phyloP scores from a whole-genome alignment of 805 yeast genomes.

The Yarrowia alimentaria region DNA sequence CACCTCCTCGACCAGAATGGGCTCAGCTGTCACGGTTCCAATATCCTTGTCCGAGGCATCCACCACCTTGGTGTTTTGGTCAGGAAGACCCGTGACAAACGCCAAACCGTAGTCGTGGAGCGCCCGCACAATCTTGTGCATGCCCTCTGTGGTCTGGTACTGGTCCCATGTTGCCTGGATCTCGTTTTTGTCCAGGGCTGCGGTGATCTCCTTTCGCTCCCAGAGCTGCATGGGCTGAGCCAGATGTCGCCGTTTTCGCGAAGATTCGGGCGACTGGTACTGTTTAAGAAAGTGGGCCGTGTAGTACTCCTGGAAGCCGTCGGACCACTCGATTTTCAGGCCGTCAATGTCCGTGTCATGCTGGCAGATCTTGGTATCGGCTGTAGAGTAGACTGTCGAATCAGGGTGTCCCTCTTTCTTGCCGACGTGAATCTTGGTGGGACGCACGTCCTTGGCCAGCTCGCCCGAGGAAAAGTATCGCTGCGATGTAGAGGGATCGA shows the following conservation, averaged over 20 bases:
- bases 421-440: constrained; percentile 17
- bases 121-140: constrained; percentile 45
- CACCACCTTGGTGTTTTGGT: constrained; percentile 34
- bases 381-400: constrained; percentile 1
- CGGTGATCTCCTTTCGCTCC: constrained; percentile 30
- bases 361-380: constrained; percentile 12
- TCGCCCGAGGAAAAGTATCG: constrained; percentile 63
- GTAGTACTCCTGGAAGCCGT: constrained; percentile 48
- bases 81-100: constrained; percentile 55
- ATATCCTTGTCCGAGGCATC: constrained; percentile 36
- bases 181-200: constrained; percentile 36
- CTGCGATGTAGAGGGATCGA: constrained; percentile 58
- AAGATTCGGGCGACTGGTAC: constrained; percentile 43
- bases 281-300: constrained; percentile 48
- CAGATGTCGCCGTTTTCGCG: constrained; percentile 41
- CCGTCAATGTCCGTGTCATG: constrained; percentile 32
- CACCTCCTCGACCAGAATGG: constrained; percentile 43
- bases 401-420: constrained; percentile 11
- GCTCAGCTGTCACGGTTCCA: constrained; percentile 31
- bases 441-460: constrained; percentile 27
- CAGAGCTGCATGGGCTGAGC: constrained; percentile 41
- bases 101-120: constrained; percentile 58
- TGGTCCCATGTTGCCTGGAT: constrained; percentile 43
- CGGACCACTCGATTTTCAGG: constrained; percentile 50
- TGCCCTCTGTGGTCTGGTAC: constrained; percentile 42